phyloP scores from a whole-genome alignment of 768 basidiomycete genomes.

The Mycena pura region DNA sequence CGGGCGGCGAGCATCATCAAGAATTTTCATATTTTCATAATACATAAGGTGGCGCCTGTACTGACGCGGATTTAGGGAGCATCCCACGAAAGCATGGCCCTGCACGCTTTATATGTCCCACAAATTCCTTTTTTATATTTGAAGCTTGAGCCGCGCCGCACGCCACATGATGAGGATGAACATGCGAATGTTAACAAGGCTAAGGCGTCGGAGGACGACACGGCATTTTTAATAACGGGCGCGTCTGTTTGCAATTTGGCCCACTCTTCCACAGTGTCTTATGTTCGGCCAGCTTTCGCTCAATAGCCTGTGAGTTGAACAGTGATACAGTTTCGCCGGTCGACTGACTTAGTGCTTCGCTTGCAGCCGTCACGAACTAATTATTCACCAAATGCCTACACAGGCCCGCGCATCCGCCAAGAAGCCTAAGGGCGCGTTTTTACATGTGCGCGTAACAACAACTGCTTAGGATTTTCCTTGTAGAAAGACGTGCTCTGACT shows the following conservation, averaged over 20 bases:
- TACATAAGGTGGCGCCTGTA: too few relatives aligned
- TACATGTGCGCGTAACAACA: not conserved
- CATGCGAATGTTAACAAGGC: not conserved
- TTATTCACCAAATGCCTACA: constrained; percentile 1
- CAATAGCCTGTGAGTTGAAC: not conserved
- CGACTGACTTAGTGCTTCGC: not conserved
- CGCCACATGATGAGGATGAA: constrained; percentile 11
- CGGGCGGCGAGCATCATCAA: too few relatives aligned
- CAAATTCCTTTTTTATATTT: not conserved
- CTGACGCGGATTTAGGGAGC: not conserved
- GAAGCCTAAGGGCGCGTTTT: not conserved
- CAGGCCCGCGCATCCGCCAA: not conserved
- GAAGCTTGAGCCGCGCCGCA: constrained; percentile 5
- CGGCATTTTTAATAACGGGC: too few relatives aligned
- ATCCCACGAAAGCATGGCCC: constrained; percentile 10
- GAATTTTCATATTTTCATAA: too few relatives aligned
- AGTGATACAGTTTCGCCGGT: not conserved
- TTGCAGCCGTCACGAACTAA: not conserved
- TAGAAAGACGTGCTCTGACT: constrained; percentile 6
- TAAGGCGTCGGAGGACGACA: too few relatives aligned
- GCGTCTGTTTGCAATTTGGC: too few relatives aligned
- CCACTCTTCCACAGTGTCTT: not conserved
- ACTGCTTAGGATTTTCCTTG: not conserved
- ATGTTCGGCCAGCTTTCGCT: not conserved
- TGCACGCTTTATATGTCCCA: constrained; percentile 2